Evolutionary conservation across 2,329 filamentous ascomycete species (phyloP).

Genomic region (Byssochlamys sp.): DNA sequence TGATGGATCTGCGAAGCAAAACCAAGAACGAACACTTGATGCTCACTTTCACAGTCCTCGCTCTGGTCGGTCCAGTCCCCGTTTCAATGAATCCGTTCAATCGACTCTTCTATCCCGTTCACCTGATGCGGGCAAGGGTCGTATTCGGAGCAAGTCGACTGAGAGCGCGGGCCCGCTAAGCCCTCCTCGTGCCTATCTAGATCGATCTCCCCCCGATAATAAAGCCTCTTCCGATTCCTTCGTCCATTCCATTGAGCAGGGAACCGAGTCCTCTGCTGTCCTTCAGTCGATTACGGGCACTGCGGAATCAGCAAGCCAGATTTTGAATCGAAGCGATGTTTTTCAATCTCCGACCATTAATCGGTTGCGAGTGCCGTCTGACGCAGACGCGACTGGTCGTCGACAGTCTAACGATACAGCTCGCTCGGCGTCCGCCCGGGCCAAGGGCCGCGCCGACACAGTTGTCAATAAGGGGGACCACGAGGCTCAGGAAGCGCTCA

Average conservation of each 20-base stretch:
- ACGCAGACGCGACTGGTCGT: constrained; percentile 16
- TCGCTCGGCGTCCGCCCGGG: constrained; percentile 16
- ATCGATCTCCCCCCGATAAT: constrained; percentile 43
- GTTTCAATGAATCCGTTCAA: constrained; percentile 48
- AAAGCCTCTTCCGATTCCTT: constrained; percentile 65
- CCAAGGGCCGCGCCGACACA: constrained; percentile 11
- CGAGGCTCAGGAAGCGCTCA: constrained; percentile 10
- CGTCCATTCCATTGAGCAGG: constrained; percentile 62
- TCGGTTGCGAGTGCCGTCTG: constrained; percentile 21
- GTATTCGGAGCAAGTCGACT: constrained; percentile 41
- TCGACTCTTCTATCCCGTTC: constrained; percentile 51
- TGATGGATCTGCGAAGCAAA: background rate
- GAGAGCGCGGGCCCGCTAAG: constrained; percentile 52
- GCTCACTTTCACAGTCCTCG: background rate
- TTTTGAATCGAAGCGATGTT: constrained; percentile 74
- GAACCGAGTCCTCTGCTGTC: constrained; percentile 61
- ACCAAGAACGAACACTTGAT: background rate
- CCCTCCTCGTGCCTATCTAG: constrained; percentile 40
- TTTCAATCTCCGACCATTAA: constrained; percentile 69
- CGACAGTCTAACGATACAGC: constrained; percentile 28
- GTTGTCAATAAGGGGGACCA: constrained; percentile 6
- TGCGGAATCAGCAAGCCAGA: constrained; percentile 79
- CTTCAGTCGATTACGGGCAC: constrained; percentile 63
- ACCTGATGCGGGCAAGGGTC: constrained; percentile 5
- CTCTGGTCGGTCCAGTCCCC: background rate